phyloP scores from a whole-genome alignment of 805 yeast genomes.

The Candida khao-thaluensis region DNA sequence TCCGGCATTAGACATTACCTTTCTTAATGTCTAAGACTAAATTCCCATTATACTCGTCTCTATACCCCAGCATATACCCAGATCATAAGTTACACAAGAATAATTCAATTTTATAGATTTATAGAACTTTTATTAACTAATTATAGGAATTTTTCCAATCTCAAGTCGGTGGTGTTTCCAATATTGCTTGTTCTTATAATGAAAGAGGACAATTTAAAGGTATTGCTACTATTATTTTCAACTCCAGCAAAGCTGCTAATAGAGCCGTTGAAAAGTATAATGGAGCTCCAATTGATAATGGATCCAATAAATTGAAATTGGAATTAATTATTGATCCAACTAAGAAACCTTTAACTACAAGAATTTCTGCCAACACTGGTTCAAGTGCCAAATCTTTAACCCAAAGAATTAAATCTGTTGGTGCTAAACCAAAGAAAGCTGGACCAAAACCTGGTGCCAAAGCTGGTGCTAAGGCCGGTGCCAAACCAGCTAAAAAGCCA shows the following conservation, averaged over 20 bases:
- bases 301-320: slow-evolving; percentile 68
- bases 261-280: slow-evolving; percentile 81
- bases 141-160: slow-evolving; percentile 81
- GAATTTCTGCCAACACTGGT: slow-evolving; percentile 58
- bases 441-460: slow-evolving; percentile 16
- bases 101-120: slow-evolving; percentile 1
- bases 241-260: slow-evolving; percentile 63
- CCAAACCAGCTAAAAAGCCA: slow-evolving; percentile 28
- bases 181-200: slow-evolving; percentile 73
- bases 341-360: slow-evolving; percentile 67
- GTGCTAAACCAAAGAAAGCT: slow-evolving; percentile 13
- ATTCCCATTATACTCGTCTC: no score
- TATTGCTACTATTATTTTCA: slow-evolving; percentile 83
- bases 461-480: slow-evolving; percentile 11
- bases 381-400: slow-evolving; percentile 18
- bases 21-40: slow-evolving; percentile 6
- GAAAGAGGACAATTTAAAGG: slow-evolving; percentile 90
- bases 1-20: slow-evolving; percentile 5
- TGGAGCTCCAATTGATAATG: slow-evolving; percentile 92
- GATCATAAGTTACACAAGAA: no score
- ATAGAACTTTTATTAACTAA: slow-evolving; percentile 17
- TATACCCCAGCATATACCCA: no score
- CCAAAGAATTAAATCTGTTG: slow-evolving; percentile 23
- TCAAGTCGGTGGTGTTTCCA: slow-evolving; percentile 81
- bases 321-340: slow-evolving; percentile 87